phyloP scores from a whole-genome alignment of 208 protist genomes.

The Trypanosoma platydactyli region DNA sequence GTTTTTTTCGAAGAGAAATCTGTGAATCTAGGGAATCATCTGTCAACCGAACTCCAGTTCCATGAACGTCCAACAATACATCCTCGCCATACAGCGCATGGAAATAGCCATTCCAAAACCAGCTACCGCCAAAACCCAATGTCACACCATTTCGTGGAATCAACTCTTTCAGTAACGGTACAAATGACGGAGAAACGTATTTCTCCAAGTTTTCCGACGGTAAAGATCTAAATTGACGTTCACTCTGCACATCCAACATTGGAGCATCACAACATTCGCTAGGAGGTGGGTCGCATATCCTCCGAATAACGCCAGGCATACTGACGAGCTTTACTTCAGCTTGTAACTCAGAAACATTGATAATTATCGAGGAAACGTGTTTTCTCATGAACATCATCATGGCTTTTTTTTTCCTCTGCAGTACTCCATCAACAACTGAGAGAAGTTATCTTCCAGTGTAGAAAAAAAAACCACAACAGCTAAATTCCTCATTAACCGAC shows the following conservation, averaged over 20 bases:
- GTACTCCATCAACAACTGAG: too few relatives aligned
- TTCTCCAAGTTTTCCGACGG: constrained; percentile 29
- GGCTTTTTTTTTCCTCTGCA: too few relatives aligned
- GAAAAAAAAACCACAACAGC: too few relatives aligned
- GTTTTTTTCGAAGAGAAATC: constrained; percentile 32
- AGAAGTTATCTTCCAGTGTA: too few relatives aligned
- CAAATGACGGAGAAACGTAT: constrained; percentile 55
- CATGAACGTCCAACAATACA: constrained; percentile 46
- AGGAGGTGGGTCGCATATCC: constrained; percentile 20
- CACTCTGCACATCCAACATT: constrained; percentile 18
- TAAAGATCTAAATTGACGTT: constrained; percentile 25
- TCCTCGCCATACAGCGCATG: constrained; percentile 64
- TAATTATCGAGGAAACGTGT: constrained; percentile 15
- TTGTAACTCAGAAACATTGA: constrained; percentile 13
- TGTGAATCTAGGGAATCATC: constrained; percentile 64
- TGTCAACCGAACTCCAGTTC: constrained; percentile 51
- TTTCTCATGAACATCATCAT: too few relatives aligned
- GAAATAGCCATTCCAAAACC: constrained; percentile 79
- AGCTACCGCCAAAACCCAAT: constrained; percentile 45
- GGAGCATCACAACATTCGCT: not conserved
- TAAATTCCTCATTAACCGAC: too few relatives aligned
- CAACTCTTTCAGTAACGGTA: constrained; percentile 27
- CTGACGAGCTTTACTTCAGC: constrained; percentile 7
- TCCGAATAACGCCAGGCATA: constrained; percentile 20
- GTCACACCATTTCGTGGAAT: constrained; percentile 28